Percentiles rank a stretch among this genome's conserved stretches.
phyloP scores from a whole-genome alignment of 2,329 filamentous ascomycete species.

The Talaromyces amestolkiae region DNA sequence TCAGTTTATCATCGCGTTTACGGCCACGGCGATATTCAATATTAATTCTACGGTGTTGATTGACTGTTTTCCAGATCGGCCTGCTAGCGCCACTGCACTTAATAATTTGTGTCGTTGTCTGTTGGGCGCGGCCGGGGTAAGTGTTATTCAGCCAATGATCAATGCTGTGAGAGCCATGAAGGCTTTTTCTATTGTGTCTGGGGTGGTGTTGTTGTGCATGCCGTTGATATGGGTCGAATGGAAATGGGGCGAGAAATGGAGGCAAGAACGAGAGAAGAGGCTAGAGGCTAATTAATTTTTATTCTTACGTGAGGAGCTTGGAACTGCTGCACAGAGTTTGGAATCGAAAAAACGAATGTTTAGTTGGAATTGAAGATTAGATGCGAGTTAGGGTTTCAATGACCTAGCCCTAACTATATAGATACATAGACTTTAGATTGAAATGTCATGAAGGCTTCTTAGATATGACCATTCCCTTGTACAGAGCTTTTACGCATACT shows the following conservation, averaged over 20 bases:
- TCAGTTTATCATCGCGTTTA: constrained; percentile 15
- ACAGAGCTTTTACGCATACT: too few relatives aligned
- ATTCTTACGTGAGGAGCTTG: too few relatives aligned
- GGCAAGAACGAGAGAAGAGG: constrained; percentile 10
- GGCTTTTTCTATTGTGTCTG: constrained; percentile 4
- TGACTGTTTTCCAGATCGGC: constrained; percentile 9
- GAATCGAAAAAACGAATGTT: background rate
- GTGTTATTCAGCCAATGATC: constrained; percentile 14
- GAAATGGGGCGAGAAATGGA: constrained; percentile 14
- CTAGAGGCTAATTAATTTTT: background rate
- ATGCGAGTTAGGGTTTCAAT: background rate
- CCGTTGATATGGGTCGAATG: constrained; percentile 15
- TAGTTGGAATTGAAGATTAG: background rate
- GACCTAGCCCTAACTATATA: background rate
- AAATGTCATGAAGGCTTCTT: background rate
- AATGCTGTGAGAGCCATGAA: background rate
- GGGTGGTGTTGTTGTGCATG: background rate
- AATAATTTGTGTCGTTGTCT: constrained; percentile 13
- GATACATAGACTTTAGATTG: background rate
- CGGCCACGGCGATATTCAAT: constrained; percentile 11
- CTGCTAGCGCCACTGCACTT: constrained; percentile 8
- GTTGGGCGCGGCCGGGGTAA: constrained; percentile 9
- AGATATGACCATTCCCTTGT: too few relatives aligned
- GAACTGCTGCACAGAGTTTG: too few relatives aligned
- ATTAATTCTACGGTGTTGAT: constrained; percentile 14